phyloP scores from a whole-genome alignment of 306 rosid genomes.

The Dryas octopetala region DNA sequence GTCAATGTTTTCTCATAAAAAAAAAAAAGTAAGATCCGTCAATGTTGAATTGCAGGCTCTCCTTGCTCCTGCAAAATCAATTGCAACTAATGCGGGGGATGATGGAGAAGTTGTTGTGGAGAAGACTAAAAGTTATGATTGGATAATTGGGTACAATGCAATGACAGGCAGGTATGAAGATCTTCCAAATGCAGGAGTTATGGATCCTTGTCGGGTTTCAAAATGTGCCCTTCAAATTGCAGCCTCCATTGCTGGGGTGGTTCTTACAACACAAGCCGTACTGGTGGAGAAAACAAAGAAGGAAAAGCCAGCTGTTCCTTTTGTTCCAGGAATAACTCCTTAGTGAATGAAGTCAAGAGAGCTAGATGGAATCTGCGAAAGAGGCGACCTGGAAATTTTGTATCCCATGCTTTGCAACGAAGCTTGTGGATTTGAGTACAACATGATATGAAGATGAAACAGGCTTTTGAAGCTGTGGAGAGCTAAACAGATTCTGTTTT shows the following conservation, averaged over 20 bases:
- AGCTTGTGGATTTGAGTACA: constrained; percentile 5
- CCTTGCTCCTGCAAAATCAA: constrained; percentile 79
- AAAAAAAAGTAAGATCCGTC: too few relatives aligned
- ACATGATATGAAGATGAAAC: too few relatives aligned
- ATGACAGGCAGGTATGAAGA: constrained; percentile 78
- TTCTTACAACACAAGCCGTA: constrained; percentile 85
- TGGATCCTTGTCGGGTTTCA: constrained; percentile 87
- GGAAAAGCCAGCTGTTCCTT: constrained; percentile 62
- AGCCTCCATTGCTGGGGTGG: constrained; percentile 72
- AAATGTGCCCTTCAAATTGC: constrained; percentile 95
- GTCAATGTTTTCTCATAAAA: too few relatives aligned
- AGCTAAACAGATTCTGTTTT: neutral
- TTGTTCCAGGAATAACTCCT: constrained; percentile 73
- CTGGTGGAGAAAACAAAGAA: constrained; percentile 69
- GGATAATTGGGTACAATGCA: constrained; percentile 86
- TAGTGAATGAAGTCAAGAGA: constrained; percentile 17
- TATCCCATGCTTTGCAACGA: neutral
- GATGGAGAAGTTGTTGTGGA: constrained; percentile 87
- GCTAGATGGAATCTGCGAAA: constrained; percentile 12
- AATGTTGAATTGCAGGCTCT: constrained; percentile 62
- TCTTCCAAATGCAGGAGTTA: constrained; percentile 77
- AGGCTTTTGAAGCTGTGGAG: neutral
- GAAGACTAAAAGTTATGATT: constrained; percentile 61
- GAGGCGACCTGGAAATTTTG: neutral
- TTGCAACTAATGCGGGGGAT: constrained; percentile 80